Evolutionary conservation across 306 rosid genomes (phyloP).

Genomic region (Rubus idaeus): DNA sequence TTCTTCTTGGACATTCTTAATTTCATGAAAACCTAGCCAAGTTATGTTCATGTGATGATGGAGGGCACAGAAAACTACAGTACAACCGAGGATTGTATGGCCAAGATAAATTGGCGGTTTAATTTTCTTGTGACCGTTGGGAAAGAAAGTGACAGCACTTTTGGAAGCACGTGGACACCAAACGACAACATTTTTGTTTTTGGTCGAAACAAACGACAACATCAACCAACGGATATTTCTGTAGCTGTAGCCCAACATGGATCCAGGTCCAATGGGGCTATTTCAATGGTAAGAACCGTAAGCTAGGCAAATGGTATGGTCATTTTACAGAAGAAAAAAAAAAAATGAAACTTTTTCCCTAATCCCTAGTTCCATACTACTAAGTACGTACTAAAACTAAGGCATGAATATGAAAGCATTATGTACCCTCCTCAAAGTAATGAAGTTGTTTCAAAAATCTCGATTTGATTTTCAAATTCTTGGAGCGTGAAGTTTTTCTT

Average conservation of each 20-base stretch:
- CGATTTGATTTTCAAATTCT: not conserved
- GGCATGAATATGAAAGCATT: no score
- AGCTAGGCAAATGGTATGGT: not conserved
- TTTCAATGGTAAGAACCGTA: not conserved
- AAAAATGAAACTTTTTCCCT: not conserved
- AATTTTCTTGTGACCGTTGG: constrained; percentile 40
- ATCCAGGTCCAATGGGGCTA: not conserved
- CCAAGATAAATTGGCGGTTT: constrained; percentile 29
- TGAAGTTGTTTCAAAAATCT: not conserved
- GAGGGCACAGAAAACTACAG: constrained; percentile 17
- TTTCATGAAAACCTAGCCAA: no score
- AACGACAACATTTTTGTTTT: not conserved
- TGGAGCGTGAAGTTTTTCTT: not conserved
- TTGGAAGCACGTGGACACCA: not conserved
- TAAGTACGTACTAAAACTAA: no score
- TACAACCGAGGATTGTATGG: constrained; percentile 14
- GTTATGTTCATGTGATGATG: no score
- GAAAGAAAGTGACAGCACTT: constrained; percentile 37
- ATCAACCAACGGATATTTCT: not conserved
- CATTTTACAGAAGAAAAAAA: not conserved
- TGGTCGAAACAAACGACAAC: not conserved
- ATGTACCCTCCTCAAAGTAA: not conserved
- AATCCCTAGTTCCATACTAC: no score
- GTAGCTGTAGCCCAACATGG: not conserved
- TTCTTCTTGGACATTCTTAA: not conserved